Evolutionary conservation across 352 stramenopile species (phyloP), one percentile per base, ranked within the genome.

Genomic region (Thraustochytrium striatum): DNA sequence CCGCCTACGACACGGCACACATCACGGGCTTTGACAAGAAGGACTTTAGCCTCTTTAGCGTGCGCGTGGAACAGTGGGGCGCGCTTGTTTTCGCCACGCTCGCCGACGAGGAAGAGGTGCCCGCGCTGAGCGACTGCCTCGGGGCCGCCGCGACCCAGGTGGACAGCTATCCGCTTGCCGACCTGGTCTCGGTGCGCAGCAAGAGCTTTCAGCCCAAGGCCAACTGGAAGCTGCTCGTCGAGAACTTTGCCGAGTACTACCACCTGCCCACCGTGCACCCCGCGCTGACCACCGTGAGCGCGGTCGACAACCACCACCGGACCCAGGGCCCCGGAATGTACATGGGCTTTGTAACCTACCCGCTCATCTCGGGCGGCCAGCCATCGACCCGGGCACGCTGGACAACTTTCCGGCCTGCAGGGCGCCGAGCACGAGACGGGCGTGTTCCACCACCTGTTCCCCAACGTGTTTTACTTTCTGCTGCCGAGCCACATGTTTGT

Each of bases 241-340:
- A 84, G 53, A 84, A 84, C 73, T 84, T 83, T 30, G 83, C 81
- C 61, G 81, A 84, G 78, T 84, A 84, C 81, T 84, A 84, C 58
- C 81, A 84, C 38, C 73, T 84, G 9, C 81, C 81, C 16, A 62
- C 61, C 32, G 81, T 84, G 9, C 81, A 84, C 59, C 81, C 81
- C 3, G 59, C 72, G 25, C 62, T 84, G 9, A 81, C 62, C 43
- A 59, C 72, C 61, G 81, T 84, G 16, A 81, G 62, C 21, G 41
- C 62, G 33, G 81, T 84, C 11, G 81, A 84, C 43, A 69, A 84
- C 50, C 81, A 84, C 75, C 68, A 82, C 44, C 72, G 81, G 36
- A 62, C 72, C 9, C 81, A 84, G 81, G 81, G 81, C 53, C 44
- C 61, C 2, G 79, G 72, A 16, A 79, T 57, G 57, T 79, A 79